Conservation (phyloP, 2,329 filamentous ascomycete genomes). For the Colletotrichum scovillei region DNA sequence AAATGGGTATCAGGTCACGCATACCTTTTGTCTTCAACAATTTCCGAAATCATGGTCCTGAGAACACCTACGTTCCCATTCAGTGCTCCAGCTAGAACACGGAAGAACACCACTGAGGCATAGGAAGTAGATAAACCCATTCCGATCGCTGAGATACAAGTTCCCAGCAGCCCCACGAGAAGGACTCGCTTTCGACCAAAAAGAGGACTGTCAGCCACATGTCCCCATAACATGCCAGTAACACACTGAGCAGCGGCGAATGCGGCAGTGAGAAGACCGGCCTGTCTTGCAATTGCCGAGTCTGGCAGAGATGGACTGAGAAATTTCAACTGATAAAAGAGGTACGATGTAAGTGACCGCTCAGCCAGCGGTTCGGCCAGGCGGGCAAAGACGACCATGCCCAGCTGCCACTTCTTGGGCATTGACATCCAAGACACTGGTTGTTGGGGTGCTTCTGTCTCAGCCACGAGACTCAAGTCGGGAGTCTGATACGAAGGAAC, state of each 20-base stretch:
- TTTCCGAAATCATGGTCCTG: constrained; percentile 39
- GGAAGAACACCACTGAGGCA: constrained; percentile 37
- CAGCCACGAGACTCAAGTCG: background rate
- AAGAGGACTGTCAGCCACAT: constrained; percentile 32
- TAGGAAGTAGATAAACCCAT: constrained; percentile 79
- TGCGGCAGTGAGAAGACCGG: constrained; percentile 37
- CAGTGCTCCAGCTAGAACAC: constrained; percentile 36
- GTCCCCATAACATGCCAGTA: constrained; percentile 38
- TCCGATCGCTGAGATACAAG: constrained; percentile 73
- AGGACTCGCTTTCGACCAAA: constrained; percentile 38
- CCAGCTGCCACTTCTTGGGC: constrained; percentile 41
- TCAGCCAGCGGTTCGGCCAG: constrained; percentile 43
- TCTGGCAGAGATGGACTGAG: constrained; percentile 27
- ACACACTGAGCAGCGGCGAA: constrained; percentile 39
- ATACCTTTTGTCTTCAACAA: constrained; percentile 37
- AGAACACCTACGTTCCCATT: constrained; percentile 39
- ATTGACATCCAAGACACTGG: constrained; percentile 38
- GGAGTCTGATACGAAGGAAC: background rate
- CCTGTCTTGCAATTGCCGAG: constrained; percentile 35
- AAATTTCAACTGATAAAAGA: constrained; percentile 38
- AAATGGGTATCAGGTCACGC: background rate
- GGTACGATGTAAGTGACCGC: constrained; percentile 39
- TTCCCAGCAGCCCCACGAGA: constrained; percentile 45
- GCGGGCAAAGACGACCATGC: constrained; percentile 41
- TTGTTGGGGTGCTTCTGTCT: background rate